Conservation (phyloP, 2,329 filamentous ascomycete genomes). For the Cryphonectria japonica region DNA sequence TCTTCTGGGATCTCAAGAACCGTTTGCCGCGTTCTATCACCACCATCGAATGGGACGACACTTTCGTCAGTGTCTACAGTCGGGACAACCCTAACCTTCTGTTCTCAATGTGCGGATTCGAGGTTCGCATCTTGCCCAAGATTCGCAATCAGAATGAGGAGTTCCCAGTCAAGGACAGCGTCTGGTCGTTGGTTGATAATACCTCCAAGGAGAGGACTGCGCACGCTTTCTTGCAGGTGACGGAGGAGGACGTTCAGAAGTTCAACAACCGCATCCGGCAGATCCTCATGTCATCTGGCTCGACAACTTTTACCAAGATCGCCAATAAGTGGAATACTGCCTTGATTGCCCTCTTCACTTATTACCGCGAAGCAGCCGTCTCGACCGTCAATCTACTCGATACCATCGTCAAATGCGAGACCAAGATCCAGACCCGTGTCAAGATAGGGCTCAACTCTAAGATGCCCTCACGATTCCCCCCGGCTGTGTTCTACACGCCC, state of each 20-base stretch:
- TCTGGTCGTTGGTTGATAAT: slow-evolving; percentile 97
- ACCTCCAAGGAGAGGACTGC: slow-evolving; percentile 96
- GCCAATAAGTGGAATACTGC: slow-evolving; percentile 99
- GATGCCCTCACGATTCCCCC: slow-evolving; percentile 98
- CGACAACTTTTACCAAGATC: slow-evolving; percentile 98
- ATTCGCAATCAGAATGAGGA: slow-evolving; percentile 94
- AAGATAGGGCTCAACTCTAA: slow-evolving; percentile 99
- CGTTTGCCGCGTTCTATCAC: slow-evolving; percentile 91
- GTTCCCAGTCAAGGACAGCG: slow-evolving; percentile 95
- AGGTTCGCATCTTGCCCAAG: slow-evolving; percentile 95
- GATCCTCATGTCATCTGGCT: slow-evolving; percentile 99
- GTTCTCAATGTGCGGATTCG: slow-evolving; percentile 98
- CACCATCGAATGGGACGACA: slow-evolving; percentile 99
- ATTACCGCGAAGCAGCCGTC: slow-evolving; percentile 96
- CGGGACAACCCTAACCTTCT: slow-evolving; percentile 95
- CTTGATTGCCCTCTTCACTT: slow-evolving; percentile 94
- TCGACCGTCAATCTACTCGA: slow-evolving; percentile 93
- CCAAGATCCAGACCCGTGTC: slow-evolving; percentile 97
- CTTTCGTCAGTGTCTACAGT: slow-evolving; percentile 97
- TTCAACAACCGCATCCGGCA: slow-evolving; percentile 99
- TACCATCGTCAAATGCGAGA: slow-evolving; percentile 99
- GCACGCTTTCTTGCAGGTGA: slow-evolving; percentile 96
- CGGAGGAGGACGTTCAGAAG: slow-evolving; percentile 96
- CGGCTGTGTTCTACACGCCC: slow-evolving; percentile 97
- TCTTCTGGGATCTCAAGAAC: slow-evolving; percentile 99